Percentiles rank a stretch among this genome's conserved stretches.
phyloP scores from a whole-genome alignment of 2,329 filamentous ascomycete genomes.

The Trichophyton simii region DNA sequence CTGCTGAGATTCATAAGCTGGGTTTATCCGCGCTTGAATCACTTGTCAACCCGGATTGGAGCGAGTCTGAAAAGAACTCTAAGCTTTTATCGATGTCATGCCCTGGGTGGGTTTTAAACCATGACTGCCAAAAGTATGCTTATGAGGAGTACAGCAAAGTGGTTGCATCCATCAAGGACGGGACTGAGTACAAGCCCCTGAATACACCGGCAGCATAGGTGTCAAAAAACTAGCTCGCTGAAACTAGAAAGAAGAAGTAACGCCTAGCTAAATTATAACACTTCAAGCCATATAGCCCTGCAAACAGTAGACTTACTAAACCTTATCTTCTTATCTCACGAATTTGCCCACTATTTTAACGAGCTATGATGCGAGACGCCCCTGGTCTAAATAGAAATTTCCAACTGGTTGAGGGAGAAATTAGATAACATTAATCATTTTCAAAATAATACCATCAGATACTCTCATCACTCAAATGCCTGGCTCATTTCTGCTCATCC shows the following conservation, averaged over 20 bases:
- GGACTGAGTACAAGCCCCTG: constrained; percentile 9
- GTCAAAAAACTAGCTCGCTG: neutral
- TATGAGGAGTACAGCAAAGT: constrained; percentile 10
- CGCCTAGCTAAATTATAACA: no score
- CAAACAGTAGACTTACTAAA: no score
- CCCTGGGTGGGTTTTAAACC: constrained; percentile 12
- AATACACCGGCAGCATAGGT: constrained; percentile 8
- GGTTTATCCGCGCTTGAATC: neutral
- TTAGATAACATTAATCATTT: no score
- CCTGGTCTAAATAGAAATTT: no score
- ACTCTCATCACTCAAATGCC: neutral
- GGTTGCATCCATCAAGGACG: constrained; percentile 5
- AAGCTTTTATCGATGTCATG: constrained; percentile 4
- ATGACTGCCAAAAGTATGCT: constrained; percentile 12
- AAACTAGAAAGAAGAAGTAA: no score
- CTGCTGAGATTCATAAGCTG: neutral
- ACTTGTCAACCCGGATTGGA: neutral
- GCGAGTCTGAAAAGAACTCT: neutral
- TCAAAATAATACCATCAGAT: no score
- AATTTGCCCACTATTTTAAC: no score
- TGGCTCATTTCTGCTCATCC: neutral
- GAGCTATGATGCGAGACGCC: no score
- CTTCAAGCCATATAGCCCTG: no score
- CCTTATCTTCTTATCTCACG: no score
- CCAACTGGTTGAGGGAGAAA: no score